Evolutionary conservation across 2,329 filamentous ascomycete genomes (phyloP), one percentile per base, ranked within the genome.

Genomic region (Trichoderma polysporum): DNA sequence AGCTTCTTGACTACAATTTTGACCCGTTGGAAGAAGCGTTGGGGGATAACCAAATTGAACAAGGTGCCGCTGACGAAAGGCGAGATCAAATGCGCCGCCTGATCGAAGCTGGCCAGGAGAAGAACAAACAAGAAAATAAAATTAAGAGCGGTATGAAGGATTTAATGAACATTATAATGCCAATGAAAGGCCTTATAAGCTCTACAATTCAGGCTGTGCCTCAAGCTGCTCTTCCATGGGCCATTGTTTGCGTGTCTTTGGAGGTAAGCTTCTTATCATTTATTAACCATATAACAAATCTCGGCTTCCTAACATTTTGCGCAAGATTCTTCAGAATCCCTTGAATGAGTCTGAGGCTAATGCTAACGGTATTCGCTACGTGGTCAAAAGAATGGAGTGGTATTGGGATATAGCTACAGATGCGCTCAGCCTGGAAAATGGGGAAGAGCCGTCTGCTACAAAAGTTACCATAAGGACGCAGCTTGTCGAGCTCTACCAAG

Each of bases 401-500:
- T 80, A 80, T 68, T 78, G 73, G 68, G 68, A 68, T 27, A 66
- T 79, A 29, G 71, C 73, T 4, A n/a, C n/a, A n/a, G n/a, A 66
- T 65, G 22, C 70, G 73, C 6, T 70, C 77, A 13, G 69, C 77
- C 19, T 66, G 74, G 9, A 35, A 62, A 68, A 53, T n/a, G 2
- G 19, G 0, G 0, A 63, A 1, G 13, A 66, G n/a, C n/a, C n/a
- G 45, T 66, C 67, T 15, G 52, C 57, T 9, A 6, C 64, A 19
- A 39, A 27, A n/a, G 45, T 77, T 15, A 64, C 69, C 47, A 17
- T 41, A 25, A 17, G n/a, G 17, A n/a, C 1, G 2, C 12, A 29
- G 25, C 31, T 82, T n/a, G 58, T 76, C 31, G 29, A 74, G 19
- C 75, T 82, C 25, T 82, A 82, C 69, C 71, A 76, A 63, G 73